Percentiles rank a stretch among this genome's conserved stretches.
Conservation (phyloP, 2,329 filamentous ascomycete species). For the Aspergillus pseudoterreus region DNA sequence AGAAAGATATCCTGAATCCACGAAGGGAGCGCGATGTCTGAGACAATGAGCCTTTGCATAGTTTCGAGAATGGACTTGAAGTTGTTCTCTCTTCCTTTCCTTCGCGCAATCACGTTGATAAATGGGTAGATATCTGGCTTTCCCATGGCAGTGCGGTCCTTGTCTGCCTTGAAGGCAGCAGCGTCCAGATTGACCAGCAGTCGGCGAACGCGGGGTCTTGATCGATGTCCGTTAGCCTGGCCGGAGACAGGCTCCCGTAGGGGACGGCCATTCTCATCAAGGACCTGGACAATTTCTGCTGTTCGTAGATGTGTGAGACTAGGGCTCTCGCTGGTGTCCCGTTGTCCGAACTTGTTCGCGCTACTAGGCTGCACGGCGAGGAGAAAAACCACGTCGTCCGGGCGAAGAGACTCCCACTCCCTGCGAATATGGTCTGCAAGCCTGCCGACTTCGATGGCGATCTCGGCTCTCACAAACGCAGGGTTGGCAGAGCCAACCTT, state of each 20-base stretch:
- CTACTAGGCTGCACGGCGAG: conserved; percentile 65
- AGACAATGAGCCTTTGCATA: conserved; percentile 78
- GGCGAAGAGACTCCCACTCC: conserved; percentile 86
- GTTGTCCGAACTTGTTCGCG: conserved; percentile 18
- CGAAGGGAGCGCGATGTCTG: conserved; percentile 77
- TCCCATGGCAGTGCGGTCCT: conserved; percentile 60
- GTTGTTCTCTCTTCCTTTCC: conserved; percentile 89
- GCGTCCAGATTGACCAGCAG: conserved; percentile 80
- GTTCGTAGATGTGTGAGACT: conserved; percentile 71
- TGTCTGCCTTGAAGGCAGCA: conserved; percentile 72
- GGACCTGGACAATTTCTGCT: conserved; percentile 79
- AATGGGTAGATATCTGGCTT: conserved; percentile 75
- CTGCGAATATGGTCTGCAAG: conserved; percentile 70
- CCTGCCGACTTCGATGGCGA: conserved; percentile 76
- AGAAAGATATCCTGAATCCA: conserved; percentile 97
- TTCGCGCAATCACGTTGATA: conserved; percentile 81
- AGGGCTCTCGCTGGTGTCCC: conserved; percentile 49
- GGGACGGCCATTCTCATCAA: conserved; percentile 77
- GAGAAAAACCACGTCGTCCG: conserved; percentile 87
- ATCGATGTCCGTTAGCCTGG: conserved; percentile 60
- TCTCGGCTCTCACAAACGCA: conserved; percentile 81
- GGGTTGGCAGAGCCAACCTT: conserved; percentile 79
- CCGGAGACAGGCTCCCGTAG: conserved; percentile 56
- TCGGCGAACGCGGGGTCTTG: conserved; percentile 59
- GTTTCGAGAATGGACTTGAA: conserved; percentile 92